These are phyloP conservation scores for Arthroderma sp. DNA, from an alignment of 2,329 filamentous ascomycete genomes.

Conservation along the genomic window DNA sequence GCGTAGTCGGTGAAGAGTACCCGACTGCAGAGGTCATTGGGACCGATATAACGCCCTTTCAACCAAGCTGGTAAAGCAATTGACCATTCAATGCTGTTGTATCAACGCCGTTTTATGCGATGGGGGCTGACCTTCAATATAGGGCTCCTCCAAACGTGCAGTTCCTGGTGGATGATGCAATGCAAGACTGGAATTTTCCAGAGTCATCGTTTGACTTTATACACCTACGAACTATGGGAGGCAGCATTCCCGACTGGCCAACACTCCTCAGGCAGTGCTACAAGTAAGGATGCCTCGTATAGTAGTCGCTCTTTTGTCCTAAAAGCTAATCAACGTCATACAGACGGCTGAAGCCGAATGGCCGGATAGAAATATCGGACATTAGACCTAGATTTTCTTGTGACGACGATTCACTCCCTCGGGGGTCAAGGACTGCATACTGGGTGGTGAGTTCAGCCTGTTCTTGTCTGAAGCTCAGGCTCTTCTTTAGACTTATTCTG, in stretches of 20 bases:
- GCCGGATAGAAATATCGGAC: constrained; percentile 18
- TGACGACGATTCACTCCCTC: constrained; percentile 9
- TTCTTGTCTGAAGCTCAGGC: background rate
- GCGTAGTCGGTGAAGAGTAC: constrained; percentile 7
- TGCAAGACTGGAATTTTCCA: constrained; percentile 45
- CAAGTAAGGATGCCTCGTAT: constrained; percentile 22
- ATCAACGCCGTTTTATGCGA: constrained; percentile 6
- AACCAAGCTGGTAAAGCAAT: constrained; percentile 7
- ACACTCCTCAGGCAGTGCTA: constrained; percentile 38
- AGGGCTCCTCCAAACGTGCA: constrained; percentile 47
- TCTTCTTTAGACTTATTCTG: background rate
- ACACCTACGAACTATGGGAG: constrained; percentile 39
- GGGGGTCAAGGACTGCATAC: constrained; percentile 3
- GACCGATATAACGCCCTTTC: constrained; percentile 8
- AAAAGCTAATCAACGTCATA: constrained; percentile 14
- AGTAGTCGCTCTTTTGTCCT: background rate
- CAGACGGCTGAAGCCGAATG: constrained; percentile 15
- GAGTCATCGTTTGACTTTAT: constrained; percentile 42
- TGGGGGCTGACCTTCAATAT: background rate
- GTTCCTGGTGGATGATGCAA: constrained; percentile 51
- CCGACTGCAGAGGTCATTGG: constrained; percentile 8
- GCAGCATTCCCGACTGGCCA: constrained; percentile 42
- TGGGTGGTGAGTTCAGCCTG: constrained; percentile 3
- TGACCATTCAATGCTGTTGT: constrained; percentile 8
- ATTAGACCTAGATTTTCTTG: constrained; percentile 8